Conservation (phyloP, 2,329 filamentous ascomycete genomes). For the Aspergillus ibericus region DNA sequence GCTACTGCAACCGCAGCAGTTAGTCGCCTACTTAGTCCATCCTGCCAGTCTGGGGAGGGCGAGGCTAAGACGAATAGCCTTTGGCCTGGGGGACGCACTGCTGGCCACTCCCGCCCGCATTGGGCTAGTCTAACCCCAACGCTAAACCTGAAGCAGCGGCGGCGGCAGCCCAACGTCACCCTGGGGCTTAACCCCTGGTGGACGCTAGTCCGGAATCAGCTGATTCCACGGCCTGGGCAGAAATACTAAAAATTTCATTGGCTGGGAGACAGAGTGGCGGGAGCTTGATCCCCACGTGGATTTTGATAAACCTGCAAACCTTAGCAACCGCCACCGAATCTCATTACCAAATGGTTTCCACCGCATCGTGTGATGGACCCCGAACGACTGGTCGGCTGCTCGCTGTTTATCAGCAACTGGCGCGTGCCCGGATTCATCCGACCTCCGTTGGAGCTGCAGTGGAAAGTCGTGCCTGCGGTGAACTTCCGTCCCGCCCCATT, state of each 20-base stretch:
- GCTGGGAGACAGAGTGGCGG: not conserved
- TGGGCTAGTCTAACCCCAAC: not conserved
- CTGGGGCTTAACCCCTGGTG: not conserved
- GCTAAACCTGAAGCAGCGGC: not conserved
- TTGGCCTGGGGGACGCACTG: not conserved
- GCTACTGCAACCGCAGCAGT: not conserved
- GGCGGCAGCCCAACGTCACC: not conserved
- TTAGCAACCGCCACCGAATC: slow-evolving; percentile 3
- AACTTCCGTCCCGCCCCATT: not conserved
- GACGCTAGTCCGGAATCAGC: not conserved
- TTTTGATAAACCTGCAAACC: not conserved
- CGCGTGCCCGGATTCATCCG: slow-evolving; percentile 2
- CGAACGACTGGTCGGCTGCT: not conserved
- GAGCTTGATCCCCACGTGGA: slow-evolving; percentile 5
- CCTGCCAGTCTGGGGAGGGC: not conserved
- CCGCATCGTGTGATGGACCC: not conserved
- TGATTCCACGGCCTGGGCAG: not conserved
- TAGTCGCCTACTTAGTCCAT: not conserved
- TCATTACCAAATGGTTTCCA: not conserved
- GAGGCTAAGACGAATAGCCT: not conserved
- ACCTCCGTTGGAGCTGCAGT: not conserved
- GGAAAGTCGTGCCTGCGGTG: not conserved
- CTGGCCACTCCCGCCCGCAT: not conserved
- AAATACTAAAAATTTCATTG: not conserved
- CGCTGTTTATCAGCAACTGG: slow-evolving; percentile 2